Conservation (phyloP, 768 basidiomycete species). For the Clavaria fumosa region DNA sequence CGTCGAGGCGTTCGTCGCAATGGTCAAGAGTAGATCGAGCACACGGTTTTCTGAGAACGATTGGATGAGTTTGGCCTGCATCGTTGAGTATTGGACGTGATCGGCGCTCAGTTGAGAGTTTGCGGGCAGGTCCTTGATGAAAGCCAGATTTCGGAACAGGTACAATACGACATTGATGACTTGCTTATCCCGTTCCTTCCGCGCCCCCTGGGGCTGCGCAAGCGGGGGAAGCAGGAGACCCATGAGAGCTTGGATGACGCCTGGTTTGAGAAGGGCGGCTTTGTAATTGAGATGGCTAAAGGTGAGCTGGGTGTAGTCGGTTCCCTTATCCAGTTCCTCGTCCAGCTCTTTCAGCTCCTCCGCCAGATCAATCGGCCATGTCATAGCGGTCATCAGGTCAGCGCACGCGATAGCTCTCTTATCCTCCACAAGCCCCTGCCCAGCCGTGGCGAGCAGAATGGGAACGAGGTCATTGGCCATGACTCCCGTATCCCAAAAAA, state of each 20-base stretch:
- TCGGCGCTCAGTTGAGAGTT: constrained; percentile 62
- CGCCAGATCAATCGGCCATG: constrained; percentile 95
- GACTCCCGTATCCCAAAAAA: constrained; percentile 81
- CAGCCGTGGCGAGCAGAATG: constrained; percentile 68
- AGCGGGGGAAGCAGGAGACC: constrained; percentile 66
- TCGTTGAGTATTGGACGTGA: constrained; percentile 57
- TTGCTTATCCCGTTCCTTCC: constrained; percentile 68
- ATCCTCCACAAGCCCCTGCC: constrained; percentile 64
- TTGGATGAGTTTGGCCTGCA: constrained; percentile 67
- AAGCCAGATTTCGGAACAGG: constrained; percentile 83
- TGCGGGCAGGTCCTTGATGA: constrained; percentile 74
- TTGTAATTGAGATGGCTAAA: constrained; percentile 84
- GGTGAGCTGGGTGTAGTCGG: constrained; percentile 80
- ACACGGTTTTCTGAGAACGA: constrained; percentile 56
- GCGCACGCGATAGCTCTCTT: constrained; percentile 70
- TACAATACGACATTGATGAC: constrained; percentile 81
- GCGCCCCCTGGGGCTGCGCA: constrained; percentile 50
- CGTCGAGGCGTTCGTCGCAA: constrained; percentile 61
- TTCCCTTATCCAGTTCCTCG: constrained; percentile 61
- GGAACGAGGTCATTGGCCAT: constrained; percentile 79
- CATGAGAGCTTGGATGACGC: constrained; percentile 56
- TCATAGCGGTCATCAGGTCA: constrained; percentile 92
- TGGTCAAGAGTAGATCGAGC: constrained; percentile 67
- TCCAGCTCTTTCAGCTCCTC: constrained; percentile 89
- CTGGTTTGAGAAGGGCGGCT: constrained; percentile 52